These are phyloP conservation scores for Schizosaccharomyces lindneri DNA, from an alignment of 805 yeast genomes.

Conservation along the genomic window DNA sequence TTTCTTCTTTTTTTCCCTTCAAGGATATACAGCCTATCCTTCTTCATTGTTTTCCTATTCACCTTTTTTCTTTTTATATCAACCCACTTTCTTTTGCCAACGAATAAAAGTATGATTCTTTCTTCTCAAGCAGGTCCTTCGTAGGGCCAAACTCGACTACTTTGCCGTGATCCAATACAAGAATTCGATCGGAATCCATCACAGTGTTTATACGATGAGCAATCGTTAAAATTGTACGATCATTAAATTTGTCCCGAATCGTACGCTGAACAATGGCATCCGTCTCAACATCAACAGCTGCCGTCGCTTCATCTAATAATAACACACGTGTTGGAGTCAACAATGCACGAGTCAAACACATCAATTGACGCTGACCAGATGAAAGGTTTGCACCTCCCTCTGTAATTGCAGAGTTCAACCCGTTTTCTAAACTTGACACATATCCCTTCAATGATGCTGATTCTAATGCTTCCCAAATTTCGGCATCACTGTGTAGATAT, in stretches of 20 bases:
- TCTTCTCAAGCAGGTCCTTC: slow-evolving; percentile 33
- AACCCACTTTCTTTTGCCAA: slow-evolving; percentile 62
- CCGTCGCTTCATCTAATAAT: slow-evolving; percentile 72
- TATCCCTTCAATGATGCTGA: slow-evolving; percentile 54
- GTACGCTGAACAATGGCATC: slow-evolving; percentile 61
- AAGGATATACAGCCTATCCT: not conserved
- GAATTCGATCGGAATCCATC: slow-evolving; percentile 56
- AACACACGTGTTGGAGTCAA: slow-evolving; percentile 50
- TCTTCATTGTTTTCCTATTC: too few relatives aligned
- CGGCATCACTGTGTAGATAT: slow-evolving; percentile 37
- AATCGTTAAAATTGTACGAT: slow-evolving; percentile 62
- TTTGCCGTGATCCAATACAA: slow-evolving; percentile 50
- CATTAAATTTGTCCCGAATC: slow-evolving; percentile 42
- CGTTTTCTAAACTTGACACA: slow-evolving; percentile 27
- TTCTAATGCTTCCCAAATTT: slow-evolving; percentile 60
- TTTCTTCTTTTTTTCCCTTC: too few relatives aligned
- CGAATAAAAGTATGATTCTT: slow-evolving; percentile 49
- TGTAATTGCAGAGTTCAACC: slow-evolving; percentile 30
- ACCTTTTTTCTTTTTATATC: not conserved
- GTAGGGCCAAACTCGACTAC: slow-evolving; percentile 48
- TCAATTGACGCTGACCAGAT: slow-evolving; percentile 66
- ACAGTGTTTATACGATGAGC: slow-evolving; percentile 78
- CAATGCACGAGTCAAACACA: slow-evolving; percentile 65
- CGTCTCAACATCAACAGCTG: slow-evolving; percentile 73
- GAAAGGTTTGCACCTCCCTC: slow-evolving; percentile 77